Evolutionary conservation across 331 rosid species (phyloP).

Genomic region (Malus hybrid): DNA sequence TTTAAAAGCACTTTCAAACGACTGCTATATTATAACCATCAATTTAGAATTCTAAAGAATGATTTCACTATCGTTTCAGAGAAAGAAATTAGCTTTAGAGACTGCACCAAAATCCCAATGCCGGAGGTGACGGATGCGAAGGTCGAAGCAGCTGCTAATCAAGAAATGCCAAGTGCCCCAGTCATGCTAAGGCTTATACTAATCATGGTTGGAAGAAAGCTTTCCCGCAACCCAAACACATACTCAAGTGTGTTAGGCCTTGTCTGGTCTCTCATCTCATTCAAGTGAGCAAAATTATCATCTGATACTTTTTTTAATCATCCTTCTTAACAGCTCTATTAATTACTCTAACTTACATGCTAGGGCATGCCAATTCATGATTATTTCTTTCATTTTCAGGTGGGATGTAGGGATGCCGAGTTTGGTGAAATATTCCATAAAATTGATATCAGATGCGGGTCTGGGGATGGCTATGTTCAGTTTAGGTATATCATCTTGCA

Average conservation of each 20-base stretch:
- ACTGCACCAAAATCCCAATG: slow-evolving; percentile 30
- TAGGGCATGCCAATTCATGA: not conserved
- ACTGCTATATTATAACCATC: too few species aligned
- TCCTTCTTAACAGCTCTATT: not conserved
- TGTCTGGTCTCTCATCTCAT: slow-evolving; percentile 66
- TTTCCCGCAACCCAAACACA: slow-evolving; percentile 69
- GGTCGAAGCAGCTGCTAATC: slow-evolving; percentile 8
- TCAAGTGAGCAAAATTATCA: slow-evolving; percentile 39
- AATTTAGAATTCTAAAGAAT: too few species aligned
- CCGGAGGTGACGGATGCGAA: slow-evolving; percentile 22
- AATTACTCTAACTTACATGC: not conserved
- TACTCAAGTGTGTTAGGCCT: slow-evolving; percentile 65
- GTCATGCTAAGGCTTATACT: slow-evolving; percentile 64
- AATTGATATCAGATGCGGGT: slow-evolving; percentile 69
- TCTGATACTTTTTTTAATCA: not conserved
- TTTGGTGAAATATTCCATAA: slow-evolving; percentile 51
- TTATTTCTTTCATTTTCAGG: slow-evolving; percentile 22
- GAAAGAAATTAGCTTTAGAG: slow-evolving; percentile 74
- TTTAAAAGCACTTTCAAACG: too few species aligned
- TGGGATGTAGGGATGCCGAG: slow-evolving; percentile 74
- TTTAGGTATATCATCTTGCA: slow-evolving; percentile 31
- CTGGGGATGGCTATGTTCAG: slow-evolving; percentile 89
- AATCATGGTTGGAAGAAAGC: slow-evolving; percentile 54
- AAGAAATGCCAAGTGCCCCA: slow-evolving; percentile 50
- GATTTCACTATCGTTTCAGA: slow-evolving; percentile 15